Base-by-base conservation (phyloP, 1,139 yeast species). In the Suhomyces bribrorum region DNA sequence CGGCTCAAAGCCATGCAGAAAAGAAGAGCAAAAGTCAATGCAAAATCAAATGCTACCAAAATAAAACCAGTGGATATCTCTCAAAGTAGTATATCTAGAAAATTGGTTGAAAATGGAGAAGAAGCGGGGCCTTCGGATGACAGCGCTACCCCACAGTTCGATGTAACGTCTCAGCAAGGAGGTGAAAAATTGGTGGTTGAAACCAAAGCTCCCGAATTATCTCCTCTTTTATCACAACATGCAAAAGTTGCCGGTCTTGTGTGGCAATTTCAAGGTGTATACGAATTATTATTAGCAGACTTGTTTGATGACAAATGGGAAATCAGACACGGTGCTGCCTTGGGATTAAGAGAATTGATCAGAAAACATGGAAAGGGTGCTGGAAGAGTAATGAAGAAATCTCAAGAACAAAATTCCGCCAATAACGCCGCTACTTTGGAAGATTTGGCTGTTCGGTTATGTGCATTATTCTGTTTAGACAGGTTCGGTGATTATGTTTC, bases 181-280 rank as follows among this genome's bases (percentile, higher is more conserved):
- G 85, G 87, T 24, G 84, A 82, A 34, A 86, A 86, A 57, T 72
- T 92, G 28, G 95, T 90, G 43, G 81, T 92, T 26, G 97, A 92
- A 60, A 81, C 85, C 36, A 81, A 81, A 54, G 78, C 79, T 1
- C 71, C 88, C 0, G 82, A 81, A 44, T 69, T 84, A 4, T 77
- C 87, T 1, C 88, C 90, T 7, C 68, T 87, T 3, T 64, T 88
- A 8, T 81, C 88, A 7, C 85, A 83, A 52, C 90, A 87, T 48
- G 80, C 86, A 26, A 80, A 82, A 37, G 86, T 83, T 7, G 81
- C 86, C 0, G 92, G 89, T 5, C 69, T 83, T 34, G 85, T 87
- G 1, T 94, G 98, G 97, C 95, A 89, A 41, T 87, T 90, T 52
- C 97, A 90, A 69, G 96, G 97, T n/a, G 83, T 92, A n/a, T 89